These are phyloP conservation scores for Pinus taeda DNA, from an alignment of 75 land plant species.

Conservation along the genomic window DNA sequence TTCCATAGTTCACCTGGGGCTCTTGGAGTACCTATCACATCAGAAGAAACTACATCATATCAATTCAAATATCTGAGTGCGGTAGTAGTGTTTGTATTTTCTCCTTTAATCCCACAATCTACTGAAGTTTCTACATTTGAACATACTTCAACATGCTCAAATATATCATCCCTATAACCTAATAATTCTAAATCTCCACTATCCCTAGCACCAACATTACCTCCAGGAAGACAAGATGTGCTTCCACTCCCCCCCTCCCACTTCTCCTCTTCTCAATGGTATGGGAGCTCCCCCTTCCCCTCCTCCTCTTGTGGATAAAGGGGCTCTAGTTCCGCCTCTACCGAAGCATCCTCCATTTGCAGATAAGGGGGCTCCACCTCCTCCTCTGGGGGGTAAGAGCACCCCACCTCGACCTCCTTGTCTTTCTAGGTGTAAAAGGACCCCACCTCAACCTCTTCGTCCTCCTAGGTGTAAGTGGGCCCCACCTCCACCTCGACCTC, in stretches of 20 bases:
- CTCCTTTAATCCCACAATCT: conserved; percentile 7
- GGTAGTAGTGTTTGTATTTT: neutral
- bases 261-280: conserved; percentile 4
- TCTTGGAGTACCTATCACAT: conserved; percentile 46
- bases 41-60: conserved; percentile 38
- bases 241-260: conserved; percentile 7
- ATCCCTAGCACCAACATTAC: neutral
- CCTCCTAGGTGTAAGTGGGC: neutral
- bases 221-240: neutral
- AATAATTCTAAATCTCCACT: neutral
- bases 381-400: neutral
- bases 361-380: conserved; percentile 2
- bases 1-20: conserved; percentile 48
- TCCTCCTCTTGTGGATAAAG: conserved; percentile 13
- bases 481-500: conserved; percentile 13
- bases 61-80: conserved; percentile 12
- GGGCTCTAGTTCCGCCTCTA: conserved; percentile 17
- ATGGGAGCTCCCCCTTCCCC: conserved; percentile 13
- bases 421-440: neutral
- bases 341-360: conserved; percentile 3
- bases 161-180: neutral
- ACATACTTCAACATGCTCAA: neutral
- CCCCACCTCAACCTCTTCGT: conserved; percentile 34
- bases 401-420: too few species aligned
- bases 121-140: neutral